phyloP scores from a whole-genome alignment of 495 filamentous ascomycete genomes.

The Podospora pseudoanserina region DNA sequence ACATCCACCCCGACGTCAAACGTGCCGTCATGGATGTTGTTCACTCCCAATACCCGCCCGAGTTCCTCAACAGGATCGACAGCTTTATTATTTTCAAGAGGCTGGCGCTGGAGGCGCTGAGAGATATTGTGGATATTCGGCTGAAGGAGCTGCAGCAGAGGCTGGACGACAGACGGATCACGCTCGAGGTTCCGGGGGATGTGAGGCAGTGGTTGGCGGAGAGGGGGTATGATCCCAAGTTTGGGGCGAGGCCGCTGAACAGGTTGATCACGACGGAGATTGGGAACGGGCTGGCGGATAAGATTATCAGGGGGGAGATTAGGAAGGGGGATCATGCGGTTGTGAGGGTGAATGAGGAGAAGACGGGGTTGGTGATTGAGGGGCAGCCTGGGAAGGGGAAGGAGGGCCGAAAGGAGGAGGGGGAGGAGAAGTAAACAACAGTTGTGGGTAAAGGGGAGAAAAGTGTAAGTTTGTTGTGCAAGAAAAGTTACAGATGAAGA shows the following conservation, averaged over 20 bases:
- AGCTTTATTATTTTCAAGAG: slow-evolving; percentile 95
- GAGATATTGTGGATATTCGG: slow-evolving; percentile 92
- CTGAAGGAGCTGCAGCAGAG: slow-evolving; percentile 77
- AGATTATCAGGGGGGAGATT: slow-evolving; percentile 83
- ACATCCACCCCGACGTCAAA: slow-evolving; percentile 67
- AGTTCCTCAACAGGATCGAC: slow-evolving; percentile 95
- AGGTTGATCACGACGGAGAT: slow-evolving; percentile 84
- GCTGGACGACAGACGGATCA: slow-evolving; percentile 84
- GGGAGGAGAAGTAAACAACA: slow-evolving; percentile 48
- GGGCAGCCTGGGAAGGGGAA: neutral
- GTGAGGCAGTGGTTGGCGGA: slow-evolving; percentile 84
- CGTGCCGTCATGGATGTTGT: slow-evolving; percentile 88
- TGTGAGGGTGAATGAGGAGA: slow-evolving; percentile 59
- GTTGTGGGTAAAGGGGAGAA: neutral
- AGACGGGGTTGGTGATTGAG: slow-evolving; percentile 44
- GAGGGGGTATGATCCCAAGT: slow-evolving; percentile 83
- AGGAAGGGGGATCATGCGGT: slow-evolving; percentile 67
- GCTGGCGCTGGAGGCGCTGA: slow-evolving; percentile 69
- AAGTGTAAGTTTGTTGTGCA: neutral
- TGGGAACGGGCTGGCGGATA: slow-evolving; percentile 81
- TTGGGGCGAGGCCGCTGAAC: slow-evolving; percentile 91
- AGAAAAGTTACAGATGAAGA: neutral
- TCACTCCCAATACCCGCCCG: slow-evolving; percentile 70
- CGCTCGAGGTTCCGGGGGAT: slow-evolving; percentile 61
- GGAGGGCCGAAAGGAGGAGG: slow-evolving; percentile 5